Base-by-base conservation (phyloP, 1,139 yeast species). In the Suhomyces panamericanus region DNA sequence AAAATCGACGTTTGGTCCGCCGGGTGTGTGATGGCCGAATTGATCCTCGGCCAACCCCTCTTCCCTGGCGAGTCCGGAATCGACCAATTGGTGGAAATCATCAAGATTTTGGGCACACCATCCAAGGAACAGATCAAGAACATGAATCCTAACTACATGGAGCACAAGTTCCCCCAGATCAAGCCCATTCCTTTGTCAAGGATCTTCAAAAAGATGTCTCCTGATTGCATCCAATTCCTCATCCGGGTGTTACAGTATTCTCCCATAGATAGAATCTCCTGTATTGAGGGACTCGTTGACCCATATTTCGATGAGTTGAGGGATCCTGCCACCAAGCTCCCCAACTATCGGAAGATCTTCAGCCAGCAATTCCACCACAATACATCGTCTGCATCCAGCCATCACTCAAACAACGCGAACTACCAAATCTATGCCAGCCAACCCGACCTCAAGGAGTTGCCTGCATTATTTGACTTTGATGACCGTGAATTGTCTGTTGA, bases 61-160 rank as follows among this genome's bases (percentile, higher is more conserved):
- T 93, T 93, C 70, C 99, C 99, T 9, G 99, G 99, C 42, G 98
- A 93, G 65, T 85, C 93, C 48, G 98, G 99, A 39, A 91, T 93
- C 51, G 99, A 93, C 67, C 99, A 93, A 67, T 78, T 93, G 60
- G 99, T 93, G 22, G 99, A 93, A 66, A 93, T 93, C 58, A 93
- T 93, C 64, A 93, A 93, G 66, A 89, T 93, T 27, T 75, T 93
- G 61, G 99, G 99, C 11, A 93, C 99, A 1, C 99, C 99, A 13
- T 77, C 96, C 17, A 82, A 87, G 50, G 96, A 90, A 41, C 97
- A 93, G 67, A 93, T 93, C 56, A 80, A 85, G 62, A 81, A 91
- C 51, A 93, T 93, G 99, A 93, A 93, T 67, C 96, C 97, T 48
- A 91, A 90, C 67, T 95, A 93, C 70, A 87, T 89, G 85, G 99